These are phyloP conservation scores for Talaromyces sp. DNA, from an alignment of 2,329 filamentous ascomycete species.

Conservation along the genomic window DNA sequence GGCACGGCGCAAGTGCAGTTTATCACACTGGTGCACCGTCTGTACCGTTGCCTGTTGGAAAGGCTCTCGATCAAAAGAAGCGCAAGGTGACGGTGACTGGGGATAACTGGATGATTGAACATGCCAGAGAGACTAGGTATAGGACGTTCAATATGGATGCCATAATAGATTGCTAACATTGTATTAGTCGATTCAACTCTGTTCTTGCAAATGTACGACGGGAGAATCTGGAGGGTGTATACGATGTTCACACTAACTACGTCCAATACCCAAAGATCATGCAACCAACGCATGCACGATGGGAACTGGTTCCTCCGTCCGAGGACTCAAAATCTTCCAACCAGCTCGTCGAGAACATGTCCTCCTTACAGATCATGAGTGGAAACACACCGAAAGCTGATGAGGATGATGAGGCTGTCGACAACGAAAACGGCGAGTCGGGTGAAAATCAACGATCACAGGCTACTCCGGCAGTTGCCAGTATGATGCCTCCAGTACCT, in stretches of 20 bases:
- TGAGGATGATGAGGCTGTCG: not conserved
- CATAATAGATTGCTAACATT: constrained; percentile 8
- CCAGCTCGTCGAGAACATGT: constrained; percentile 34
- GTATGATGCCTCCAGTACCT: constrained; percentile 55
- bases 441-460: constrained; percentile 8
- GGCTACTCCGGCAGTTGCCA: constrained; percentile 20
- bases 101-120: constrained; percentile 94
- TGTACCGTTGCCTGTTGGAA: constrained; percentile 71
- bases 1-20: constrained; percentile 94
- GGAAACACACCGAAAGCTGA: constrained; percentile 25
- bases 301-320: constrained; percentile 65
- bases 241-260: constrained; percentile 89
- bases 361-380: constrained; percentile 35
- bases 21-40: constrained; percentile 81
- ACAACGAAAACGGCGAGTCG: constrained; percentile 20
- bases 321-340: constrained; percentile 31
- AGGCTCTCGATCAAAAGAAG: constrained; percentile 73
- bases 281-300: constrained; percentile 83
- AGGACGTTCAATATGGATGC: constrained; percentile 25
- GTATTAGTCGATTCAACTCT: constrained; percentile 74
- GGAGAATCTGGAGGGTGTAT: constrained; percentile 70
- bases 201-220: constrained; percentile 66
- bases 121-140: constrained; percentile 86
- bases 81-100: constrained; percentile 84
- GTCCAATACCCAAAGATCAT: constrained; percentile 84